Evolutionary conservation across 2,329 filamentous ascomycete genomes (phyloP).

Genomic region (Cryphonectria naterciae): DNA sequence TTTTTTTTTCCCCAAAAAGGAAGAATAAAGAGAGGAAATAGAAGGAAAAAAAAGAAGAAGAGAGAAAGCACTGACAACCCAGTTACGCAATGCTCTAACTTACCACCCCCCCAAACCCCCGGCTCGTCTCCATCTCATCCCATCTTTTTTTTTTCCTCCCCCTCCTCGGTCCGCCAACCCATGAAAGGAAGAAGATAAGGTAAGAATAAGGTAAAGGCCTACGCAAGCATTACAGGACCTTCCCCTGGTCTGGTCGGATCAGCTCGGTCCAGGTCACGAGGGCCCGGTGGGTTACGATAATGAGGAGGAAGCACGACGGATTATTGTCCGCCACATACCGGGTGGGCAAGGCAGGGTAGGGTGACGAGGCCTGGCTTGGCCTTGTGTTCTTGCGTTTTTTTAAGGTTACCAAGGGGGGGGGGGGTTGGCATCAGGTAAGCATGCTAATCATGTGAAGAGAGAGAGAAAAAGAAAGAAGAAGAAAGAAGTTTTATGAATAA

Average conservation of each 20-base stretch:
- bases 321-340: not conserved
- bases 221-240: not conserved
- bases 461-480: not conserved
- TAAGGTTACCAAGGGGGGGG: not conserved
- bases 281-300: not conserved
- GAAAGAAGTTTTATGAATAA: not conserved
- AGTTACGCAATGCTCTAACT: not conserved
- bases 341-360: not conserved
- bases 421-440: not conserved
- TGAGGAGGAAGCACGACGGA: not conserved
- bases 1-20: not conserved
- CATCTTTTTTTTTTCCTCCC: not conserved
- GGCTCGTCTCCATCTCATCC: not conserved
- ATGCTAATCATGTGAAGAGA: not conserved
- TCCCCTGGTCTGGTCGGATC: no score
- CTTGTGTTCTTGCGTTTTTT: not conserved
- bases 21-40: not conserved
- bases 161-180: not conserved
- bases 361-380: not conserved
- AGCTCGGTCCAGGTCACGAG: not conserved
- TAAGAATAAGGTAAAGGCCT: slow-evolving; percentile 1
- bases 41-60: not conserved
- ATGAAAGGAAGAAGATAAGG: not conserved
- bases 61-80: not conserved
- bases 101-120: not conserved